Evolutionary conservation across 345 rosid genomes (phyloP).

Genomic region (Clausena lansium): DNA sequence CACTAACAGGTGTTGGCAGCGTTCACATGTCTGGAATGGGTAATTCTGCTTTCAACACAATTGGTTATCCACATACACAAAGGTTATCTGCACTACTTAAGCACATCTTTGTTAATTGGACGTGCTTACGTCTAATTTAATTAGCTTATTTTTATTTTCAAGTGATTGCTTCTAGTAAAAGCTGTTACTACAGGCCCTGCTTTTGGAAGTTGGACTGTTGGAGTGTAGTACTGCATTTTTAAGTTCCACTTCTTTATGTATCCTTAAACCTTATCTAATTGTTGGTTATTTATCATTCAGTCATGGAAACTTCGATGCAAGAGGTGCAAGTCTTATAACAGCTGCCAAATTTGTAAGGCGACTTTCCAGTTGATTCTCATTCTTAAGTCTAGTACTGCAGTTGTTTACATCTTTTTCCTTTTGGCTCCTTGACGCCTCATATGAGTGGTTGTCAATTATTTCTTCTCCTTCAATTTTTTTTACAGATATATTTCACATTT

Average conservation of each 20-base stretch:
- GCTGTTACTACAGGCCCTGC: conserved; percentile 34
- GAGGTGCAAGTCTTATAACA: conserved; percentile 37
- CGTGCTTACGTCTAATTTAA: conserved; percentile 34
- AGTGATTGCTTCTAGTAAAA: conserved; percentile 22
- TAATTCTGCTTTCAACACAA: conserved; percentile 85
- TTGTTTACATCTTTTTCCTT: not conserved
- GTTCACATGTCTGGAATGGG: conserved; percentile 80
- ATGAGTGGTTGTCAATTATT: not conserved
- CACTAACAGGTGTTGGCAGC: conserved; percentile 99
- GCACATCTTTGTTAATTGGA: conserved; percentile 52
- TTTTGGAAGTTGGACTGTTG: conserved; percentile 15
- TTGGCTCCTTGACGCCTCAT: not conserved
- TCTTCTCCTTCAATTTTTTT: not conserved
- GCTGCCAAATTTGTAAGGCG: conserved; percentile 48
- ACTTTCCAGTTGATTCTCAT: not conserved
- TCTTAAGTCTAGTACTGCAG: conserved; percentile 3
- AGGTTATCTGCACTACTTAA: conserved; percentile 93
- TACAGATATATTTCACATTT: not conserved
- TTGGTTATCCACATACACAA: conserved; percentile 91
- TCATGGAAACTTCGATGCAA: conserved; percentile 43
- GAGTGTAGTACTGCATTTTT: conserved; percentile 25
- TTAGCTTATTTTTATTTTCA: conserved; percentile 32
- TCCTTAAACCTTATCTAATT: conserved; percentile 2
- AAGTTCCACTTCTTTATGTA: conserved; percentile 2
- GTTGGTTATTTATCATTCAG: conserved; percentile 35